Conservation (phyloP, 768 basidiomycete genomes). For the Lentinula aciculospora region DNA sequence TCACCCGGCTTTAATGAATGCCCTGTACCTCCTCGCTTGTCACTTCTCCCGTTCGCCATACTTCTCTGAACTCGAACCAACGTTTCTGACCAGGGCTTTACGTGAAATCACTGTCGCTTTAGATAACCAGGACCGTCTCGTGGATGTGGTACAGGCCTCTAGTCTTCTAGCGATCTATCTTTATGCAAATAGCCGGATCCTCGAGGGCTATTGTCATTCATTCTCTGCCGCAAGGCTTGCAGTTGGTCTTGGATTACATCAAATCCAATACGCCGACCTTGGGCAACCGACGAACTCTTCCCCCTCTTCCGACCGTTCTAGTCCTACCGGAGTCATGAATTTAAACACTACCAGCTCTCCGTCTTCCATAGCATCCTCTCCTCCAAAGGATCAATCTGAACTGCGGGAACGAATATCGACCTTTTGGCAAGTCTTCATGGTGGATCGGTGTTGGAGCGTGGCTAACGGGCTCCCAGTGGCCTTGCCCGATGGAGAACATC, state of each 20-base stretch:
- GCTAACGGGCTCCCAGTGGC: constrained; percentile 49
- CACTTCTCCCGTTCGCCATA: constrained; percentile 41
- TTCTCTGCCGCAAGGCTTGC: constrained; percentile 57
- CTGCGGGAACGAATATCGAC: constrained; percentile 42
- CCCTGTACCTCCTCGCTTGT: constrained; percentile 57
- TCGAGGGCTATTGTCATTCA: constrained; percentile 59
- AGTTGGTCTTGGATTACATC: constrained; percentile 55
- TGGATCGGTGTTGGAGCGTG: constrained; percentile 58
- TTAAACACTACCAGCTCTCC: not conserved
- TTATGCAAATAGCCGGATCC: constrained; percentile 47
- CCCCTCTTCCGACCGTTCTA: not conserved
- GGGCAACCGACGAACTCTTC: not conserved
- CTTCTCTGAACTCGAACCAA: constrained; percentile 36
- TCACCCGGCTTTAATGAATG: constrained; percentile 55
- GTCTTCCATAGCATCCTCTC: constrained; percentile 22
- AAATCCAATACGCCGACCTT: constrained; percentile 29
- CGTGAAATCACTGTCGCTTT: constrained; percentile 48
- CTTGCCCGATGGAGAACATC: constrained; percentile 43
- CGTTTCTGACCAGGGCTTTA: constrained; percentile 43
- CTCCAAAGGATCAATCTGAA: constrained; percentile 34
- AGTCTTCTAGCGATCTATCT: constrained; percentile 56
- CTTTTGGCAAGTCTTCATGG: constrained; percentile 60
- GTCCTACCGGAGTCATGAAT: not conserved
- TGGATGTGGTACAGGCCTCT: constrained; percentile 56
- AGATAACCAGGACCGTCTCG: constrained; percentile 47